Percentiles rank a stretch among this genome's conserved stretches.
phyloP scores from a whole-genome alignment of 805 yeast genomes.

The Zygosaccharomyces siamensis region DNA sequence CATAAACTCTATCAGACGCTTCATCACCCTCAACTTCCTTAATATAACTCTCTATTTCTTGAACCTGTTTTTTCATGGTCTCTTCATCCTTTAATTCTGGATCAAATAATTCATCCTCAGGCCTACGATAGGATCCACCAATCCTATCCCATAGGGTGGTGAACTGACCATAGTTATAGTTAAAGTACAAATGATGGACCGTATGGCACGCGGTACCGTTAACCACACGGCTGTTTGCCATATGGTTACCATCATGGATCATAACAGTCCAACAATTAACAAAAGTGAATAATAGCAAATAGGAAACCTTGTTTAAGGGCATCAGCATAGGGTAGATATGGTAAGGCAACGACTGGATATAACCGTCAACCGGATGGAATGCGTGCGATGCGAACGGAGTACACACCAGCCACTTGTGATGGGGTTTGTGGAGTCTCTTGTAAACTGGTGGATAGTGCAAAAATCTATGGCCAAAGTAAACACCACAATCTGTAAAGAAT shows the following conservation, averaged over 20 bases:
- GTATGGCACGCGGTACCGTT: conserved; percentile 99
- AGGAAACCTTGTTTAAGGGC: conserved; percentile 86
- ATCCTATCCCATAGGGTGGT: conserved; percentile 97
- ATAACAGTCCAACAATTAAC: conserved; percentile 98
- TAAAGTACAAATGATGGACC: conserved; percentile 92
- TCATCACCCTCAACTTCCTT: conserved; percentile 70
- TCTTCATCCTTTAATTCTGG: conserved; percentile 48
- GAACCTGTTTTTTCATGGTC: conserved; percentile 67
- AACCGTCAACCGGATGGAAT: conserved; percentile 97
- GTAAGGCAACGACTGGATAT: conserved; percentile 87
- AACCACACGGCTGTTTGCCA: conserved; percentile 87
- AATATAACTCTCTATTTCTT: conserved; percentile 75
- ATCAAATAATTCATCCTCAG: conserved; percentile 81
- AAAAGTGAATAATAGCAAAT: conserved; percentile 75
- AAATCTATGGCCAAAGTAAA: conserved; percentile 87
- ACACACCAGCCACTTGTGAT: conserved; percentile 98
- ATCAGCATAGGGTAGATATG: conserved; percentile 87
- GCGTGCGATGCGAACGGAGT: conserved; percentile 98
- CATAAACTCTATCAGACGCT: conserved; percentile 72
- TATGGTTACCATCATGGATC: conserved; percentile 96
- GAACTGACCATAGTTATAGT: conserved; percentile 97
- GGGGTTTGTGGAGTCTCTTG: conserved; percentile 88
- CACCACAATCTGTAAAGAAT: conserved; percentile 90
- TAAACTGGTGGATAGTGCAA: conserved; percentile 90
- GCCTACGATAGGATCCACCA: conserved; percentile 89